These are phyloP conservation scores for Bolboschoenus planiculmis DNA, from an alignment of 176 grass and related monocot species.

Conservation along the genomic window DNA sequence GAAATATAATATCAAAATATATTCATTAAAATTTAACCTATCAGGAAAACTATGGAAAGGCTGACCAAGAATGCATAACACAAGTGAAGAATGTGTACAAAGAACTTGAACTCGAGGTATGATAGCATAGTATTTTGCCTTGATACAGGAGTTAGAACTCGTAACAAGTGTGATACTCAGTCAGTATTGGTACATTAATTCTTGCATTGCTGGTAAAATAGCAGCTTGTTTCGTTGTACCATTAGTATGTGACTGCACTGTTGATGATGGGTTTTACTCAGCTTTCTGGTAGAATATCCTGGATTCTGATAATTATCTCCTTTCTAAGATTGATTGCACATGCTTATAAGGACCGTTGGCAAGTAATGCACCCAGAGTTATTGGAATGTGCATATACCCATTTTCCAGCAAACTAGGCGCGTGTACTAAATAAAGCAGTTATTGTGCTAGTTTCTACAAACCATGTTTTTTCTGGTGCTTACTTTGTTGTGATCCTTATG, in stretches of 20 bases:
- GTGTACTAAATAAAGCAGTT: background rate
- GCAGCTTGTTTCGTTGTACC: background rate
- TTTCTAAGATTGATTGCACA: background rate
- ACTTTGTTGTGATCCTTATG: background rate
- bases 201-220: background rate
- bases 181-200: background rate
- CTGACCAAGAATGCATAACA: conserved; percentile 34
- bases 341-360: too few relatives aligned
- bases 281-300: background rate
- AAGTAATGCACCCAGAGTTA: background rate
- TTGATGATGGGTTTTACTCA: background rate
- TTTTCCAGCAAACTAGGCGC: background rate
- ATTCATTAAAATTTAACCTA: background rate
- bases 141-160: background rate
- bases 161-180: background rate
- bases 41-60: conserved; percentile 65
- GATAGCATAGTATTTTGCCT: background rate
- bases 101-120: conserved; percentile 61
- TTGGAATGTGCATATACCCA: background rate
- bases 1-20: background rate
- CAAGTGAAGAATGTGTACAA: conserved; percentile 51
- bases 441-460: background rate
- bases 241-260: background rate
- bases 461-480: background rate
- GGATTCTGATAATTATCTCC: background rate